Percentiles rank a stretch among this genome's conserved stretches.
Conservation (phyloP, 495 filamentous ascomycete species). For the Immersiella caudata region DNA sequence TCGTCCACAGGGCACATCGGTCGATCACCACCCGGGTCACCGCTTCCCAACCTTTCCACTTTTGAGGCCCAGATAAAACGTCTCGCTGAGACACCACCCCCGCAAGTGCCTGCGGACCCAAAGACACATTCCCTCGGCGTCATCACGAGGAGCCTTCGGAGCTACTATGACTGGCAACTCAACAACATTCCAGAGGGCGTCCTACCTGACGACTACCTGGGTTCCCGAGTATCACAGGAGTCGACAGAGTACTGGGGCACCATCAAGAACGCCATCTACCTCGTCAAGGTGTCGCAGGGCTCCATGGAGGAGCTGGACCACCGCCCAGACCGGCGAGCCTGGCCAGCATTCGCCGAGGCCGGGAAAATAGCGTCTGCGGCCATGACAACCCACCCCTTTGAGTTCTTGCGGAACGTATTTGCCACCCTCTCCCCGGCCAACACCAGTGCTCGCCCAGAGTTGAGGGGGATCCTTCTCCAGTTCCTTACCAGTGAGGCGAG, state of each 20-base stretch:
- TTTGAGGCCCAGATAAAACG: slow-evolving; percentile 31
- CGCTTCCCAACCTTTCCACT: slow-evolving; percentile 22
- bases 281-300: slow-evolving; percentile 35
- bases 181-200: slow-evolving; percentile 32
- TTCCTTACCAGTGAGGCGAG: slow-evolving; percentile 35
- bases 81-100: slow-evolving; percentile 29
- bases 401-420: slow-evolving; percentile 39
- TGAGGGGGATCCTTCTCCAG: slow-evolving; percentile 34
- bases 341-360: slow-evolving; percentile 33
- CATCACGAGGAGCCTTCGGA: slow-evolving; percentile 33
- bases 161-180: slow-evolving; percentile 40
- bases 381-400: slow-evolving; percentile 38
- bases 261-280: slow-evolving; percentile 38
- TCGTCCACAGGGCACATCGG: not conserved
- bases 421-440: slow-evolving; percentile 37
- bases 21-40: slow-evolving; percentile 19
- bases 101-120: slow-evolving; percentile 24
- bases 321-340: slow-evolving; percentile 29
- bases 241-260: slow-evolving; percentile 36
- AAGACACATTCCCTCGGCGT: slow-evolving; percentile 30
- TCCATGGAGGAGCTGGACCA: slow-evolving; percentile 24
- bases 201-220: slow-evolving; percentile 36
- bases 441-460: slow-evolving; percentile 34
- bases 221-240: slow-evolving; percentile 24
- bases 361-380: slow-evolving; percentile 32